Conservation (phyloP, 2,329 filamentous ascomycete species). For the Ophiostoma novo-ulmi region DNA sequence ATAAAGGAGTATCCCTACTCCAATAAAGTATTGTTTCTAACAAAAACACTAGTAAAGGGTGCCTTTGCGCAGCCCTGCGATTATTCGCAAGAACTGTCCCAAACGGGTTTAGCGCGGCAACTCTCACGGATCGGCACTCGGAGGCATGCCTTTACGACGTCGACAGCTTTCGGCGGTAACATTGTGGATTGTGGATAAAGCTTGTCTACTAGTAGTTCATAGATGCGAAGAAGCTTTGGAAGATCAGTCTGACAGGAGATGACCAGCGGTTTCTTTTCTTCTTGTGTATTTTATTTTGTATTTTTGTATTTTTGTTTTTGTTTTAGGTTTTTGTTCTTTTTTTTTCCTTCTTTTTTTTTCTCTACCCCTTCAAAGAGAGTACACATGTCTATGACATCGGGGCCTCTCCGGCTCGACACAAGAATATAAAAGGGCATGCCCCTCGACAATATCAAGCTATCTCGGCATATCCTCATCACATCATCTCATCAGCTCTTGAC, state of each 20-base stretch:
- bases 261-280: not conserved
- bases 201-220: not conserved
- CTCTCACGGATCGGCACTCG: not conserved
- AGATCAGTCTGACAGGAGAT: not conserved
- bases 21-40: not conserved
- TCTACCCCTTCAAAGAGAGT: not conserved
- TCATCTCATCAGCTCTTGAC: not conserved
- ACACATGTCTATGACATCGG: not conserved
- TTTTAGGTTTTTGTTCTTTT: not conserved
- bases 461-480: not conserved
- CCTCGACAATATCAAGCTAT: not conserved
- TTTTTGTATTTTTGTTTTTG: not conserved
- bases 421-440: not conserved
- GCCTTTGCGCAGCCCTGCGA: constrained; percentile 16
- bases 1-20: too few species aligned
- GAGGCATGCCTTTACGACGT: not conserved
- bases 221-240: constrained; percentile 1
- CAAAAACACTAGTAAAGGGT: not conserved
- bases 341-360: not conserved
- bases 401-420: not conserved
- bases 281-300: not conserved
- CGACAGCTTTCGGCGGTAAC: not conserved
- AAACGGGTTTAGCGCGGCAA: constrained; percentile 16
- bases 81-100: constrained; percentile 19
- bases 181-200: not conserved